Conservation (phyloP, 106 monocot genomes). For the Phalaenopsis equestris region DNA sequence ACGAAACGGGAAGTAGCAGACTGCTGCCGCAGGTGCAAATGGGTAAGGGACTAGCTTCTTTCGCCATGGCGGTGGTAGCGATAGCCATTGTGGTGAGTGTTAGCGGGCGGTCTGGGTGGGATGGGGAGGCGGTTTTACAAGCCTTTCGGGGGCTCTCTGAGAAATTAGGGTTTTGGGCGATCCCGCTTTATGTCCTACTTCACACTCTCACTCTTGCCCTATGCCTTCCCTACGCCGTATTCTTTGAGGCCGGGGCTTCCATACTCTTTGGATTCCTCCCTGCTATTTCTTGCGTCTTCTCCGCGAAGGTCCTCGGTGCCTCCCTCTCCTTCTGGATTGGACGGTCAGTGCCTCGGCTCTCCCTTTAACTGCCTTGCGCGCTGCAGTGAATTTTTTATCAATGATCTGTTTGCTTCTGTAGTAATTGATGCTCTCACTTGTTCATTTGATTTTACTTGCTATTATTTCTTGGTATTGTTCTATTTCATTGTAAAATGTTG, state of each 20-base stretch:
- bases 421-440: neutral
- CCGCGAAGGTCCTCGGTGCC: conserved; percentile 88
- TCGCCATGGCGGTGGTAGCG: conserved; percentile 2
- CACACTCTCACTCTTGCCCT: conserved; percentile 90
- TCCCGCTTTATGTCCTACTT: conserved; percentile 64
- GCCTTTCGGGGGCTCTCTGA: conserved; percentile 25
- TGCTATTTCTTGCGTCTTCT: conserved; percentile 72
- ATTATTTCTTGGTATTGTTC: neutral
- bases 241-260: conserved; percentile 89
- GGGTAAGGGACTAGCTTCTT: conserved; percentile 4
- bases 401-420: neutral
- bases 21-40: neutral
- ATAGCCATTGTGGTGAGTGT: conserved; percentile 14
- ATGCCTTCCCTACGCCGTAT: conserved; percentile 80
- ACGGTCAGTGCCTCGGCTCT: conserved; percentile 31
- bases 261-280: conserved; percentile 86
- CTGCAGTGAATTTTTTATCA: neutral
- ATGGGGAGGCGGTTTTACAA: conserved; percentile 16
- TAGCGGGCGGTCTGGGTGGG: conserved; percentile 22
- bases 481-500: neutral
- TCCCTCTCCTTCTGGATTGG: conserved; percentile 96
- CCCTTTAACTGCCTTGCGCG: neutral
- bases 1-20: too few species aligned
- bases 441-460: neutral
- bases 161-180: conserved; percentile 71